These are phyloP conservation scores for Pleomassaria siparia DNA, from an alignment of 2,329 filamentous ascomycete genomes.

Conservation along the genomic window DNA sequence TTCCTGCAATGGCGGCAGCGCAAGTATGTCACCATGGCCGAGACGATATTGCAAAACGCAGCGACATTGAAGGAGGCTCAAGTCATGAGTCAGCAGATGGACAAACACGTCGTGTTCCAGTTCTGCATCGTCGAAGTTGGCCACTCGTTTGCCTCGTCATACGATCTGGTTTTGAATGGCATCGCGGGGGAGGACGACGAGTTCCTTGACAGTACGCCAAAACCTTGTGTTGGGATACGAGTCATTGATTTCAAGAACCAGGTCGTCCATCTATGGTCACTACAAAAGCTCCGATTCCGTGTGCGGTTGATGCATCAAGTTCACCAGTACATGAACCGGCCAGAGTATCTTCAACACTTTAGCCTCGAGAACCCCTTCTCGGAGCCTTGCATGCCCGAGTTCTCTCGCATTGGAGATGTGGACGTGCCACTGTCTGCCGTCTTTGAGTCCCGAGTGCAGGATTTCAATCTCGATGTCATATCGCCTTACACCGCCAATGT, in stretches of 20 bases:
- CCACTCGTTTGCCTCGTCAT: slow-evolving; percentile 87
- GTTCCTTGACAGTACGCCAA: slow-evolving; percentile 75
- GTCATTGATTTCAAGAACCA: slow-evolving; percentile 87
- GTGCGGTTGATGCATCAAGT: slow-evolving; percentile 93
- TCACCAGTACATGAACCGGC: slow-evolving; percentile 93
- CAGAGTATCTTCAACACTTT: slow-evolving; percentile 91
- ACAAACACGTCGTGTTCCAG: slow-evolving; percentile 90
- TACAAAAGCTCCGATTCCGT: slow-evolving; percentile 86
- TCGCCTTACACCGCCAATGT: slow-evolving; percentile 91
- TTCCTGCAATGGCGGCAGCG: slow-evolving; percentile 77
- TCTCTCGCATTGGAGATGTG: slow-evolving; percentile 87
- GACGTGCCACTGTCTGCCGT: slow-evolving; percentile 91
- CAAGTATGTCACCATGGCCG: slow-evolving; percentile 91
- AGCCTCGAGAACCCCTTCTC: slow-evolving; percentile 91
- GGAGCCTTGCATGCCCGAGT: slow-evolving; percentile 87
- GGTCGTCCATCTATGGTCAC: slow-evolving; percentile 89
- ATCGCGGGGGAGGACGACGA: slow-evolving; percentile 83
- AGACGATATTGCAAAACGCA: slow-evolving; percentile 85
- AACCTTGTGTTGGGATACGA: slow-evolving; percentile 87
- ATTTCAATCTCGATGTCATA: slow-evolving; percentile 86
- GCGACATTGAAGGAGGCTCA: slow-evolving; percentile 91
- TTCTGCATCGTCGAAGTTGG: slow-evolving; percentile 89
- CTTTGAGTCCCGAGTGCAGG: slow-evolving; percentile 91
- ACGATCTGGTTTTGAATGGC: slow-evolving; percentile 93
- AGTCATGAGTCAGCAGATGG: slow-evolving; percentile 95